Evolutionary conservation across 441 rosid genomes (phyloP), one percentile per base, ranked within the genome.

Genomic region (Heliophila coronopifolia): DNA sequence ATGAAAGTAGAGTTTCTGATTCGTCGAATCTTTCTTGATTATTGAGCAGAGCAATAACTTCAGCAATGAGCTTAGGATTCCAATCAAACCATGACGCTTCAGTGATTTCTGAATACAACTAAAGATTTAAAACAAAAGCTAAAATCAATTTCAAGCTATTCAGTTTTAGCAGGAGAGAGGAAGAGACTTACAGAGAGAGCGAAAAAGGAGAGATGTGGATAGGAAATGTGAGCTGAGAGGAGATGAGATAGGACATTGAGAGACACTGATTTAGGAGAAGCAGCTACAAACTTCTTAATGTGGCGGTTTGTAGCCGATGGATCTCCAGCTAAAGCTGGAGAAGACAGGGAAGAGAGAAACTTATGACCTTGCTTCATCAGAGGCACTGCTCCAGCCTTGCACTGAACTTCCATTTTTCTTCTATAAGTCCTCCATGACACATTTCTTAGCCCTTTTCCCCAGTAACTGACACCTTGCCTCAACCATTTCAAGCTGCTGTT

Each of bases 51-150:
- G 92, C 78, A 22, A 69, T 58, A 50, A 91, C 69, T 7, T 82
- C 68, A 4, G 96, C 90, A 3, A 74, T 77, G 37, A 91, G 67
- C 77, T 80, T 84, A 0, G 90, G 76, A 38, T 91, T 82, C 98
- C 98, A 91, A 48, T 71, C 55, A 50, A 80, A 86, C 98, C 96
- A 91, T 0, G 83, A 48, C 9, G 86, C 72, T 67, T 86, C 71
- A 32, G 61, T 66, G 7, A 91, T 81, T 61, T 69, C 80, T 22
- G 59, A 54, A 45, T 86, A 91, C 38, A 91, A 61, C 94, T 86
- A 72, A 4, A 33, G 7, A 38, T n/a, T n/a, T n/a, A n/a, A n/a
- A n/a, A n/a, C 15, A 9, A 28, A 47, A 28, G 11, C 32, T 35
- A 44, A 9, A 17, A 25, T 37, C 32, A 30, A 5, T 2, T 8